Conservation (phyloP, 768 basidiomycete genomes). For the Pleurotus tuber-regium region DNA sequence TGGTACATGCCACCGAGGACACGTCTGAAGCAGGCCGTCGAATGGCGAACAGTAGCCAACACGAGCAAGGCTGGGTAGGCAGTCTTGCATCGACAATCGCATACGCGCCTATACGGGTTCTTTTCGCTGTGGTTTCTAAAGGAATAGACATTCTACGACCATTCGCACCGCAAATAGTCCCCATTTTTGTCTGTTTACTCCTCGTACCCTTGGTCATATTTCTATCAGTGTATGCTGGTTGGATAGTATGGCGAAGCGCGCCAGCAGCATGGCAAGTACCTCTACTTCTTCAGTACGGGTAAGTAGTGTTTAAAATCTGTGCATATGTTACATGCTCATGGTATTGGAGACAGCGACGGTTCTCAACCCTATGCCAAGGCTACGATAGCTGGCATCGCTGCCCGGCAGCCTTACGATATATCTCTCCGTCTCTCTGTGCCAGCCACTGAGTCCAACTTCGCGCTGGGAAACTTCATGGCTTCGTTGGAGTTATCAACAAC, state of each 20-base stretch:
- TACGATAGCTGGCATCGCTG: constrained; percentile 46
- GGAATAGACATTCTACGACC: constrained; percentile 40
- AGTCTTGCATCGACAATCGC: not conserved
- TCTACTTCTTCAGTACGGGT: constrained; percentile 82
- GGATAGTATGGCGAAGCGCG: constrained; percentile 69
- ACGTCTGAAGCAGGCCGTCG: not conserved
- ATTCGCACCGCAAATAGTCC: constrained; percentile 62
- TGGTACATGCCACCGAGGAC: not conserved
- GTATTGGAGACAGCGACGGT: constrained; percentile 50
- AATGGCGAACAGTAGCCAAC: not conserved
- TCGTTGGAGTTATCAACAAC: constrained; percentile 55
- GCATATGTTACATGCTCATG: too few relatives aligned
- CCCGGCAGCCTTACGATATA: constrained; percentile 73
- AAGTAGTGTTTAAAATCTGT: constrained; percentile 20
- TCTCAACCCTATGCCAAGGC: constrained; percentile 60
- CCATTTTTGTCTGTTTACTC: constrained; percentile 56
- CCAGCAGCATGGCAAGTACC: constrained; percentile 70
- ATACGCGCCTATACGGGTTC: constrained; percentile 14
- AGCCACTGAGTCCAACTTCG: constrained; percentile 61
- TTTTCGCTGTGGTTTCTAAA: constrained; percentile 19
- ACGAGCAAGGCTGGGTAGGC: too few relatives aligned
- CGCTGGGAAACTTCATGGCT: constrained; percentile 85
- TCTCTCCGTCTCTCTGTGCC: constrained; percentile 67
- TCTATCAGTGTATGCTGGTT: constrained; percentile 66
- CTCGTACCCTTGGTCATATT: constrained; percentile 61